Base-by-base conservation (phyloP, 2,329 filamentous ascomycete genomes). In the Simplicillium aogashimaense region DNA sequence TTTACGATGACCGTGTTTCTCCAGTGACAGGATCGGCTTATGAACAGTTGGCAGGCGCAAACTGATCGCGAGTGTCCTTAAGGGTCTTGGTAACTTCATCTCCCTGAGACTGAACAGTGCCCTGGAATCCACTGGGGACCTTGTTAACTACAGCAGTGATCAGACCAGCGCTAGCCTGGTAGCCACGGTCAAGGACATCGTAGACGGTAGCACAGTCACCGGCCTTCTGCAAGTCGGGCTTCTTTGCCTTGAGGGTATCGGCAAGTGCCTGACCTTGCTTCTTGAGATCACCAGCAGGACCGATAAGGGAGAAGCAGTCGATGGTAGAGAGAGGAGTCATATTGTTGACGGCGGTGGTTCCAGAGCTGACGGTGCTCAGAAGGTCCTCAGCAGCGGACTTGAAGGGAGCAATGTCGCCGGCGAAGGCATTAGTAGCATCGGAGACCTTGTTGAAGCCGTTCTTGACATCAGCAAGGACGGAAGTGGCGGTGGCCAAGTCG, bases 401-500 rank as follows among this genome's bases (percentile, higher is more conserved):
- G 8, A 47, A 30, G 2, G 38, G 40, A n/a, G 7, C 29, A 29
- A 32, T 8, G 28, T 47, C 43, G 20, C 43, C 43, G 14, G 43
- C 36, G 41, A 43, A 47, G 12, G 14, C 35, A 7, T 35, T 30
- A 12, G 41, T 39, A 4, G 45, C 45, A 13, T 8, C 16, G 18
- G 34, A 36, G 14, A 47, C 33, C 31, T 33, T 32, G 32, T n/a
- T 20, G 35, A 45, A 43, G 30, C 43, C 43, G 9, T 28, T 36
- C 25, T 39, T 43, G 13, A 47, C 43, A 5, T 41, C 36, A n/a
- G 36, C 37, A 14, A 47, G 43, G 12, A 47, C 45, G 8, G 38
- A 40, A 6, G 36, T 45, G 35, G 39, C 45, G 3, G 43, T 44
- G 14, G 38, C 31, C 4, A 45, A 29, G 29, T 47, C 45, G 13